Percentiles rank a stretch among this genome's conserved stretches.
These are phyloP conservation scores for Talaromyces marneffei DNA, from an alignment of 2,329 filamentous ascomycete genomes.

Conservation along the genomic window DNA sequence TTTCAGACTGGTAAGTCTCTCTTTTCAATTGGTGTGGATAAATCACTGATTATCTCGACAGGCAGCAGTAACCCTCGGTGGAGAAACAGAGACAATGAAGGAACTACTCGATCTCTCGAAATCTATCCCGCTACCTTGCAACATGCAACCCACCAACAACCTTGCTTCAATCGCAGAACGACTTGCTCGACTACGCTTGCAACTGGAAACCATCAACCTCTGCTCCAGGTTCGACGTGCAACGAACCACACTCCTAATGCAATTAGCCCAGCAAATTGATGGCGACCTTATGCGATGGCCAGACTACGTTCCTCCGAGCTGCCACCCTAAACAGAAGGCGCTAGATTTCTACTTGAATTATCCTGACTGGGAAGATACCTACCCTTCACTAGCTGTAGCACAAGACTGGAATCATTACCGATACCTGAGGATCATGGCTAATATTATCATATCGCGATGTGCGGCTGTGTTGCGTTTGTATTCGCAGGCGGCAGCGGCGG, in stretches of 20 bases:
- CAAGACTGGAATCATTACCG: constrained; percentile 9
- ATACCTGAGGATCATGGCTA: constrained; percentile 5
- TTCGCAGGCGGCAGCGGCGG: background rate
- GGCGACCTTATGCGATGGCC: constrained; percentile 6
- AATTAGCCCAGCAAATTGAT: background rate
- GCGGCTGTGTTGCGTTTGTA: background rate
- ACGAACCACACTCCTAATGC: background rate
- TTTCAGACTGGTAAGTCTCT: background rate
- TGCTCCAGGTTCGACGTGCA: background rate
- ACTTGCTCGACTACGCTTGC: background rate
- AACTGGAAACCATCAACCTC: background rate
- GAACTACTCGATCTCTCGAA: background rate
- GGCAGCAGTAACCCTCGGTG: background rate
- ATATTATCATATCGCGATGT: constrained; percentile 5
- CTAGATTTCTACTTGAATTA: background rate
- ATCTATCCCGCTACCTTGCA: background rate
- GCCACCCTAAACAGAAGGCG: background rate
- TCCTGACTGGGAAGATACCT: constrained; percentile 3
- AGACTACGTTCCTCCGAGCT: background rate
- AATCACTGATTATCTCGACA: background rate
- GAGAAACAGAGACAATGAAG: background rate
- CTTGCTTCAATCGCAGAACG: background rate
- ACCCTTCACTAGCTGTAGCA: constrained; percentile 1
- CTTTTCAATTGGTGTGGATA: background rate
- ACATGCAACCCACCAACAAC: background rate